These are phyloP conservation scores for Mycena venus DNA, from an alignment of 768 basidiomycete genomes.

Conservation along the genomic window DNA sequence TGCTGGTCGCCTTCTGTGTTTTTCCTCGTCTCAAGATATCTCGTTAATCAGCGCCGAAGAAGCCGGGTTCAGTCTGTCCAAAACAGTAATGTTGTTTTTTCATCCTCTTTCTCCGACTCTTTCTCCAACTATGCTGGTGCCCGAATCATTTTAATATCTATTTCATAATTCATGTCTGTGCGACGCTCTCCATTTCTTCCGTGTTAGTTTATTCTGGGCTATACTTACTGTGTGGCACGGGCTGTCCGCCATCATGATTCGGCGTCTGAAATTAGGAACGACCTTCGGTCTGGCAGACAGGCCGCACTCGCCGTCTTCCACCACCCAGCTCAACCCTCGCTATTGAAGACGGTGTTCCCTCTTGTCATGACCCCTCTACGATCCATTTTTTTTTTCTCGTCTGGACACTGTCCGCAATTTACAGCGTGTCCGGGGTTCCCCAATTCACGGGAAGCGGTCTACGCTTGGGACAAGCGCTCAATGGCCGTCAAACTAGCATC, in stretches of 20 bases:
- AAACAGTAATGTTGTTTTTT: too few species aligned
- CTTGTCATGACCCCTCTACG: conserved; percentile 7
- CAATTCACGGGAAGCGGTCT: background rate
- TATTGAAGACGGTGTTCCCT: background rate
- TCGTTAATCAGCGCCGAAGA: too few species aligned
- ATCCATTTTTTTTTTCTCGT: background rate
- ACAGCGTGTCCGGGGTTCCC: background rate
- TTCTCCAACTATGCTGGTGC: too few species aligned
- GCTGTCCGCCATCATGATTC: background rate
- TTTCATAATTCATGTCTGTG: too few species aligned
- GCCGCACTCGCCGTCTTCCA: too few species aligned
- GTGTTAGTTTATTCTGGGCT: background rate
- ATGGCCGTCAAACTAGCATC: conserved; percentile 36
- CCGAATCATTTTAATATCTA: too few species aligned
- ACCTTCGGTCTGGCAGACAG: too few species aligned
- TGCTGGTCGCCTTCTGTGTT: too few species aligned
- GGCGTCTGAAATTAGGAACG: background rate
- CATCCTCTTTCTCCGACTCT: too few species aligned
- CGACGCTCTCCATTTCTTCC: background rate
- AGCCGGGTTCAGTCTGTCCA: too few species aligned
- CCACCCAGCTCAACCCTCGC: too few species aligned
- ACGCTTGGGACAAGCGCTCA: background rate
- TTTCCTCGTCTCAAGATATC: too few species aligned
- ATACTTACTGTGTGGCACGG: background rate
- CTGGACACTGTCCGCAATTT: background rate